Percentiles rank a stretch among this genome's conserved stretches.
phyloP scores from a whole-genome alignment of 306 rosid species.

The Alnus glutinosa region DNA sequence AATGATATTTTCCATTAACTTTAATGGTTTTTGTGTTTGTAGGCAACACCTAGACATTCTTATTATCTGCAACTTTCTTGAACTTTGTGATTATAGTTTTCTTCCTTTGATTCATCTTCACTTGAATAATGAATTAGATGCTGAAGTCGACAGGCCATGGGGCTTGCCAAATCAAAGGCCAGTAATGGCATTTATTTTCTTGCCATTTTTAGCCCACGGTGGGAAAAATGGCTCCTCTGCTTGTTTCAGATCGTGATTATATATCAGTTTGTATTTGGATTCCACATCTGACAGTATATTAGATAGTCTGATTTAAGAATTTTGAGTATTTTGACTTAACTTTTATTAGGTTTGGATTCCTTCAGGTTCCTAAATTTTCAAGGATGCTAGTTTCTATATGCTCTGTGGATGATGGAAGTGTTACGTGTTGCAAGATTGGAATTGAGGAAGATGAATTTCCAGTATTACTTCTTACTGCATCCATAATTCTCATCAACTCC shows the following conservation, averaged over 20 bases:
- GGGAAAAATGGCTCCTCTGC: slow-evolving; percentile 3
- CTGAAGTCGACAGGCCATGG: not conserved
- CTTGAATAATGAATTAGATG: not conserved
- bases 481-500: slow-evolving; percentile 52
- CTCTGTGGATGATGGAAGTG: slow-evolving; percentile 36
- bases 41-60: not conserved
- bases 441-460: slow-evolving; percentile 53
- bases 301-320: not conserved
- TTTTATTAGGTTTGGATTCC: slow-evolving; percentile 55
- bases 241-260: not conserved
- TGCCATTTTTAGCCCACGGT: not conserved
- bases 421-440: slow-evolving; percentile 43
- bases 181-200: not conserved
- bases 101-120: not conserved
- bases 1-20: not conserved
- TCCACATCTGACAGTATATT: slow-evolving; percentile 5
- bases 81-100: not conserved
- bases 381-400: slow-evolving; percentile 39
- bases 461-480: slow-evolving; percentile 48
- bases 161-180: not conserved
- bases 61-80: not conserved
- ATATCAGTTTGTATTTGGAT: not conserved
- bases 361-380: slow-evolving; percentile 58
- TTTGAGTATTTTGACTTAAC: slow-evolving; percentile 37
- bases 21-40: not conserved